Percentiles rank a stretch among this genome's conserved stretches.
phyloP scores from a whole-genome alignment of 2,329 filamentous ascomycete genomes.

The Neocucurbitaria cava region DNA sequence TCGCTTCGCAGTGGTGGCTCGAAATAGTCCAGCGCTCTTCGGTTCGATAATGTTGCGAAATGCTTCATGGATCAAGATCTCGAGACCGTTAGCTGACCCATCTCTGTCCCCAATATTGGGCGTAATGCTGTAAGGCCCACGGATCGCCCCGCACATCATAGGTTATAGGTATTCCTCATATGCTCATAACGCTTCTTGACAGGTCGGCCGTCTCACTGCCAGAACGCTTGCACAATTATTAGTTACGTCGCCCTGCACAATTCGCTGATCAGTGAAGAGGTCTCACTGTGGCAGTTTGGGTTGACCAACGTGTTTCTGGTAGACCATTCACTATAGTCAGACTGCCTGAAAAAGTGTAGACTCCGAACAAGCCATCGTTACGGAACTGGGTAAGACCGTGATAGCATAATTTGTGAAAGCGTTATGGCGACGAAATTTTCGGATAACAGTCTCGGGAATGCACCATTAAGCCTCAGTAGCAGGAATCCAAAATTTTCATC shows the following conservation, averaged over 20 bases:
- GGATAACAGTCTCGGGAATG: background rate
- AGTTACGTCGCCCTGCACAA: constrained; percentile 22
- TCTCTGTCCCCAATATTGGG: constrained; percentile 25
- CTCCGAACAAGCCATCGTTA: constrained; percentile 21
- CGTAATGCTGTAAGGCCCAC: constrained; percentile 28
- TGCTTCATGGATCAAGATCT: constrained; percentile 13
- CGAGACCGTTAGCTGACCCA: constrained; percentile 20
- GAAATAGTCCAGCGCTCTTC: constrained; percentile 2
- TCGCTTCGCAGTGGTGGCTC: constrained; percentile 12
- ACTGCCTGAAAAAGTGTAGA: constrained; percentile 27
- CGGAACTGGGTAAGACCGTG: constrained; percentile 13
- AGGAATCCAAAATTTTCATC: constrained; percentile 16
- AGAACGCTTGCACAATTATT: constrained; percentile 22
- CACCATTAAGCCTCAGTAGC: constrained; percentile 6
- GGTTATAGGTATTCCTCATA: constrained; percentile 30
- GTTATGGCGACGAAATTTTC: constrained; percentile 13
- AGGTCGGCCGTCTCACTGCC: constrained; percentile 32
- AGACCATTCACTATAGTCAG: constrained; percentile 14
- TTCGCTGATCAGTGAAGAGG: constrained; percentile 22
- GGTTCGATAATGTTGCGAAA: constrained; percentile 10
- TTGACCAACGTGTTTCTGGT: constrained; percentile 1
- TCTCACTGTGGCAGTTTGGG: constrained; percentile 12
- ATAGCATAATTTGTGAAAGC: constrained; percentile 34
- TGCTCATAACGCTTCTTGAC: constrained; percentile 23
- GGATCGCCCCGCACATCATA: constrained; percentile 42